Evolutionary conservation across 2,329 filamentous ascomycete genomes (phyloP).

Genomic region (Aspergillus piperis): DNA sequence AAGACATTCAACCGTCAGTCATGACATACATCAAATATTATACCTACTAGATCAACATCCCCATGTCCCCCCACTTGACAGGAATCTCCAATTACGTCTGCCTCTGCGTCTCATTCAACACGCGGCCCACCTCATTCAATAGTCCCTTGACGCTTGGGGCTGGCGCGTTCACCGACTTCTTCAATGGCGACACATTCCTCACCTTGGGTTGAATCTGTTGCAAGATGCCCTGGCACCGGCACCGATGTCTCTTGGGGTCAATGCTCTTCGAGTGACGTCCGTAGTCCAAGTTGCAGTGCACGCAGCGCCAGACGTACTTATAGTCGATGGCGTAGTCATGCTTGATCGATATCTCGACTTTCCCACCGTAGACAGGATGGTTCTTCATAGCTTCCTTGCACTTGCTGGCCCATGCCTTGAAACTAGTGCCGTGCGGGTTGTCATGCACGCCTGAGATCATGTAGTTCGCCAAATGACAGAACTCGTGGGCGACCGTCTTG

Average conservation of each 20-base stretch:
- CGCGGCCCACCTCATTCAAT: conserved; percentile 10
- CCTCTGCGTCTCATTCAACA: not conserved
- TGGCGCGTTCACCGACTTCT: conserved; percentile 15
- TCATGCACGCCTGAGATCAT: conserved; percentile 76
- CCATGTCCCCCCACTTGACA: not conserved
- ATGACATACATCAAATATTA: not conserved
- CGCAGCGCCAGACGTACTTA: conserved; percentile 86
- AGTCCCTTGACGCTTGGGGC: not conserved
- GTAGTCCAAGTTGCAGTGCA: conserved; percentile 68
- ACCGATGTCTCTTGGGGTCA: conserved; percentile 69
- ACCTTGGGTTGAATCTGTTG: conserved; percentile 80
- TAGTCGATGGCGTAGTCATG: conserved; percentile 89
- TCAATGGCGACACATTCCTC: conserved; percentile 45
- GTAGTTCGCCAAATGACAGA: conserved; percentile 90
- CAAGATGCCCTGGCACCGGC: conserved; percentile 73
- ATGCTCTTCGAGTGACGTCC: conserved; percentile 86
- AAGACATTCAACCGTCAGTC: not conserved
- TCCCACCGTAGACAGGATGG: conserved; percentile 59
- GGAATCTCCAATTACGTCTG: not conserved
- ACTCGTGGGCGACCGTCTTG: conserved; percentile 94
- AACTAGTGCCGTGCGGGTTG: conserved; percentile 79
- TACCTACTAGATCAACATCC: not conserved
- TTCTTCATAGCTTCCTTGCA: conserved; percentile 39
- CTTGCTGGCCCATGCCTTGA: conserved; percentile 67
- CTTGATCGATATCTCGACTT: conserved; percentile 79